Evolutionary conservation across 768 basidiomycete genomes (phyloP), one percentile per base, ranked within the genome.

Genomic region (Chalciporus pseudorubinellus): DNA sequence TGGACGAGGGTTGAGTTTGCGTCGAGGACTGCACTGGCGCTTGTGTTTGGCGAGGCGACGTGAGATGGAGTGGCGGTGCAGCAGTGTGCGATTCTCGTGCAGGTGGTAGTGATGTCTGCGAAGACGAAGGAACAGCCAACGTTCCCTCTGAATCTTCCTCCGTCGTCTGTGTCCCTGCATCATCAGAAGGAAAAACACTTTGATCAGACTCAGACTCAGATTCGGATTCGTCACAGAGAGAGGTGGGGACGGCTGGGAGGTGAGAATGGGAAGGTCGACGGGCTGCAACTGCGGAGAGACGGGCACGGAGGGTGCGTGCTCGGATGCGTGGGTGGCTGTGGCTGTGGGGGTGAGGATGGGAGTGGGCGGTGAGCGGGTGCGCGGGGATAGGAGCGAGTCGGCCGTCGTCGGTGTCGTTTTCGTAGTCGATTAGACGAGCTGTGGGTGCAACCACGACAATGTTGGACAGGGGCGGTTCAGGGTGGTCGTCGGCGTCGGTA

Each of bases 181-280:
- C 31, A 5, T 31, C 10, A 14, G 31, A 31, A 4, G 4, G 31
- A 36, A 16, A 16, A 8, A 36, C 6, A 4, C 16, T 36, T 16
- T 36, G 34, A n/a, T 28, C 24, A 4, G 42, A 28, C 7, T 52
- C 51, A 10, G 45, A 39, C 0, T 65, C 64, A 4, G 57, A 66
- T 28, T 67, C 64, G 11, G 62, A 62, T 11, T 56, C 65, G n/a
- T 66, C 64, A 4, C 60, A 62, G 4, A 60, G 42, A 2, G 55
- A 58, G 3, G 63, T 55, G 0, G 62, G 63, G 2, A 65, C 60
- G 2, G 53, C 55, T 10, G 62, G 63, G 6, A 62, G 63, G 38
- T 46, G 62, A 1, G 62, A 54, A 16, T 51, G 46, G 34, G 34
- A n/a, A 36, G 14, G 34, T 16, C 34, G 34, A 36, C 14, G 34